Evolutionary conservation across 495 filamentous ascomycete species (phyloP).

Genomic region (Neurospora sp.): DNA sequence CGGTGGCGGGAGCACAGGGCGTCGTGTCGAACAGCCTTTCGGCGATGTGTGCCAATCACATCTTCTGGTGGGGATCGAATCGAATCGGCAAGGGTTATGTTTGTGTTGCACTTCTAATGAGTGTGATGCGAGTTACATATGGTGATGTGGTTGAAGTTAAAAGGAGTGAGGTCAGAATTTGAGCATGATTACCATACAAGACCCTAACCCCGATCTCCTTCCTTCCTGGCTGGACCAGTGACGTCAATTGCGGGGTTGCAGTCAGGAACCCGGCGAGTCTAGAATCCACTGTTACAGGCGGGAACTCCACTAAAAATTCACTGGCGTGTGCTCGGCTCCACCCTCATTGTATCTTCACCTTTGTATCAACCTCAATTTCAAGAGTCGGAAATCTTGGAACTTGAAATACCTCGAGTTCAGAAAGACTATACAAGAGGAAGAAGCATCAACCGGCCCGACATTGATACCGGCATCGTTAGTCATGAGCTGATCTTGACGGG

Average conservation of each 20-base stretch:
- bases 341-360: neutral
- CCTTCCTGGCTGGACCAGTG: neutral
- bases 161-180: neutral
- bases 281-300: neutral
- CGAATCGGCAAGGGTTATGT: neutral
- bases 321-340: neutral
- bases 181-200: neutral
- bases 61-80: neutral
- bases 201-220: neutral
- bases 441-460: neutral
- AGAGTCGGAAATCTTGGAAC: neutral
- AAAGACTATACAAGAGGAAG: neutral
- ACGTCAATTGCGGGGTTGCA: neutral
- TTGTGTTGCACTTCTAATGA: neutral
- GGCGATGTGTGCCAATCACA: neutral
- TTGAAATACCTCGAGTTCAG: neutral
- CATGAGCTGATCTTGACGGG: neutral
- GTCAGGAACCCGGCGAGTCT: neutral
- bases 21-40: neutral
- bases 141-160: neutral
- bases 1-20: neutral
- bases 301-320: neutral
- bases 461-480: neutral
- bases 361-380: neutral
- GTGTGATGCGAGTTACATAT: neutral